Evolutionary conservation across 2,329 filamentous ascomycete species (phyloP).

Genomic region (Alternaria dauci): DNA sequence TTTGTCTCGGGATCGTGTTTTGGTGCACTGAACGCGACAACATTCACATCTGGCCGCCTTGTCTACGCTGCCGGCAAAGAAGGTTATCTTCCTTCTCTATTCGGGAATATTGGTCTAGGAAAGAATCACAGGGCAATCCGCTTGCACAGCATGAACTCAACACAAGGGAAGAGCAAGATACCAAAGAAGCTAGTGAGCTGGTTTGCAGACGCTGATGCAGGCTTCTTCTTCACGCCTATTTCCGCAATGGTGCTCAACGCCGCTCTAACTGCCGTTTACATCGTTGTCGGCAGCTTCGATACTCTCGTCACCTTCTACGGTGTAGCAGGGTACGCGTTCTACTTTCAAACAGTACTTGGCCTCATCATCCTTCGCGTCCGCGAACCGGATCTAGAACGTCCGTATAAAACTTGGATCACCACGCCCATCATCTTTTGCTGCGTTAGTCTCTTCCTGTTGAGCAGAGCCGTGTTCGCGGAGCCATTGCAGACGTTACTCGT

Average conservation of each 20-base stretch:
- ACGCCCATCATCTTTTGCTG: slow-evolving; percentile 99
- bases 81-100: slow-evolving; percentile 85
- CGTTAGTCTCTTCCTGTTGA: slow-evolving; percentile 90
- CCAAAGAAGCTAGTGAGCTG: slow-evolving; percentile 34
- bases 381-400: slow-evolving; percentile 86
- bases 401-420: slow-evolving; percentile 95
- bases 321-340: slow-evolving; percentile 96
- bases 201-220: slow-evolving; percentile 70
- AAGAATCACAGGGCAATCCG: slow-evolving; percentile 50
- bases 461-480: slow-evolving; percentile 86
- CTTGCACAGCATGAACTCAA: slow-evolving; percentile 38
- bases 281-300: slow-evolving; percentile 86
- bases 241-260: slow-evolving; percentile 87
- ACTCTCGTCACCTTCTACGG: slow-evolving; percentile 97
- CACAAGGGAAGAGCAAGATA: slow-evolving; percentile 30
- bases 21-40: slow-evolving; percentile 90
- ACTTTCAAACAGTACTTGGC: slow-evolving; percentile 93
- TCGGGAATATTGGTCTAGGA: slow-evolving; percentile 81
- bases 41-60: slow-evolving; percentile 90
- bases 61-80: slow-evolving; percentile 96
- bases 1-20: slow-evolving; percentile 93
- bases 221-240: slow-evolving; percentile 92
- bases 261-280: slow-evolving; percentile 76
- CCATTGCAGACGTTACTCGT: slow-evolving; percentile 90
- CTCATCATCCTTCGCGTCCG: slow-evolving; percentile 87